Evolutionary conservation across 108 stramenopile species (phyloP), one percentile per base, ranked within the genome.

Genomic region (Cyclotella atomus): DNA sequence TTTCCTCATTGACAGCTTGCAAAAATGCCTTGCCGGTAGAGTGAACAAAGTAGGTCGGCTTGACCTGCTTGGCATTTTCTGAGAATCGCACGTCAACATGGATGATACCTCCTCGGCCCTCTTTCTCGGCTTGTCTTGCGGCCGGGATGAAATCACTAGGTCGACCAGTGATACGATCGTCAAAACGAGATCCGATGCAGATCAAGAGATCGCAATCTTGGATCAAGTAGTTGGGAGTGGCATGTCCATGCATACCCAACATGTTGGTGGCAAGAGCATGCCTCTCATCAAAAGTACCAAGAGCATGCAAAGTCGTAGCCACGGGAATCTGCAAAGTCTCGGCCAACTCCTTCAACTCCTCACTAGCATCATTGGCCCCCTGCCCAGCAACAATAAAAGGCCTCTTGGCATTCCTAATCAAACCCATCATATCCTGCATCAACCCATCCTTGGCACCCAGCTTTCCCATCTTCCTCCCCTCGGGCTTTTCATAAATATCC

Each of bases 211-310:
- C 95, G 16, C 91, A 86, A 47, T 93, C 89, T 77, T 96, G 95
- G n/a, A 92, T 83, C 80, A 93, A 75, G 54, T 87, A 96, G 76
- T 96, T 96, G 21, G 95, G 92, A 33, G 91, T 93, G 10, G 95
- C 87, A 43, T 93, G 92, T 0, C 93, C 95, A 78, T 96, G 95
- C 95, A 96, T 96, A 30, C 95, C 92, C 60, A 96, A 65, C 90
- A 96, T 94, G 59, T 94, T 94, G 54, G 93, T 82, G 43, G 95
- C 92, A 14, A 96, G 89, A 20, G 81, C 84, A 71, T 89, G 85
- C 35, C 95, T 67, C 64, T 96, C 95, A 54, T 96, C 95, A 56
- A 94, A 96, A 30, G 74, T 79, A 44, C 95, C 95, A 23, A 96
- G 72, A 20, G 85, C 95, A 54, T 96, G 95, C 27, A 96, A 79